Evolutionary conservation across 2,329 filamentous ascomycete species (phyloP), one percentile per base, ranked within the genome.

Genomic region (Cytospora chrysosperma): DNA sequence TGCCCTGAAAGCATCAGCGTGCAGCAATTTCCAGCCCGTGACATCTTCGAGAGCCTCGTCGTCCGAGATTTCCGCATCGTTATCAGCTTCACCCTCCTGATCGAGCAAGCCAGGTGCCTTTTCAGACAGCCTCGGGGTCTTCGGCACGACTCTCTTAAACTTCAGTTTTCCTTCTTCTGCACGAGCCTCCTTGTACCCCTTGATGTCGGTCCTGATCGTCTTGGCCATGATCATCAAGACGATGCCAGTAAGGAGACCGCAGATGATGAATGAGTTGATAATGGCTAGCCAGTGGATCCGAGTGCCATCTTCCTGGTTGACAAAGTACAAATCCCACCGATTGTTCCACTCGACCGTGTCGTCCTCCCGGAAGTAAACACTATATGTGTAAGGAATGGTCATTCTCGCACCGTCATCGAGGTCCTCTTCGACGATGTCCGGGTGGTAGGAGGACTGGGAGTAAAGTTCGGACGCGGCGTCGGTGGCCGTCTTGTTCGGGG

Each of bases 251-350:
- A 96, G 79, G 40, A 95, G 79, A 8, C 89, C 89, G 56, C 89
- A 91, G 68, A 96, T 95, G 68, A 93, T 88, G 68, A 96, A 76
- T 0, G 92, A 95, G 77, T 96, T 96, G 75, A 95, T 76, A 67
- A 96, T 94, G 40, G 92, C 92, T 62, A 96, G 81, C 91, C 92
- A 96, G 73, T 96, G 92, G 27, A 94, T 91, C 72, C 87, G 88
- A 28, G 86, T 88, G 53, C 90, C 90, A 68, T 94, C 91, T 63
- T 92, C 89, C 72, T 95, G 91, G 74, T 94, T 93, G 65, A 90
- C 90, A 77, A 96, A 96, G 75, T 96, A 96, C 61, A 94, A 79
- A 71, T 96, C 91, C 92, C 93, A 97, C 61, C 92, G 85, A 69
- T 88, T 91, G 62, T 82, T 81, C 93, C 93, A 97, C 67, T 95